These are phyloP conservation scores for Tulasnella sp. DNA, from an alignment of 768 basidiomycete species.

Conservation along the genomic window DNA sequence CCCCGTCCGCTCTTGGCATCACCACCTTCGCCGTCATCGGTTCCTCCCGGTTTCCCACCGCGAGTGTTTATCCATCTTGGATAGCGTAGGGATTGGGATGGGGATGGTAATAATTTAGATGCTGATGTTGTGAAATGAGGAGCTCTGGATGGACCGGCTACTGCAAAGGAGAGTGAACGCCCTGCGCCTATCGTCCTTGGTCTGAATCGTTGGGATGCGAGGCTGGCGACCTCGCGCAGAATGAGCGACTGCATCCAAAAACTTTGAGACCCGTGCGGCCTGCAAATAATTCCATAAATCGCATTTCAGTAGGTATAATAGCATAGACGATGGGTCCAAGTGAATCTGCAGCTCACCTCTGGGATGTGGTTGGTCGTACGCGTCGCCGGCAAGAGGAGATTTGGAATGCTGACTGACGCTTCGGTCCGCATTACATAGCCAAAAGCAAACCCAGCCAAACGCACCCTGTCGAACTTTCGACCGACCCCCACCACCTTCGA, in stretches of 20 bases:
- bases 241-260: constrained; percentile 6
- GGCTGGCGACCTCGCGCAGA: not conserved
- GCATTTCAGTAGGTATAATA: not conserved
- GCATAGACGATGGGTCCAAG: not conserved
- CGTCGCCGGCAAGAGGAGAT: not conserved
- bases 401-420: constrained; percentile 4
- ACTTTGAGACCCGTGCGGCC: not conserved
- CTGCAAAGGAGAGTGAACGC: constrained; percentile 6
- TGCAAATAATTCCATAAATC: not conserved
- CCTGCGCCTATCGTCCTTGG: not conserved
- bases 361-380: not conserved
- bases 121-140: constrained; percentile 4
- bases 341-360: not conserved
- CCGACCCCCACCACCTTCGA: not conserved
- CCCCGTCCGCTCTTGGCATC: constrained; percentile 13
- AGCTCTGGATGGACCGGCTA: constrained; percentile 3
- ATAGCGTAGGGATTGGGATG: constrained; percentile 17
- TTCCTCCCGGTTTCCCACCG: constrained; percentile 14
- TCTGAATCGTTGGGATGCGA: not conserved
- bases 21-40: not conserved
- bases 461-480: not conserved
- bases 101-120: not conserved
- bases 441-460: constrained; percentile 1
- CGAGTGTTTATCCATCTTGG: constrained; percentile 27
- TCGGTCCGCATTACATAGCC: not conserved